Evolutionary conservation across 768 basidiomycete genomes (phyloP), one percentile per base, ranked within the genome.

Genomic region (Hygrocybe punicea): DNA sequence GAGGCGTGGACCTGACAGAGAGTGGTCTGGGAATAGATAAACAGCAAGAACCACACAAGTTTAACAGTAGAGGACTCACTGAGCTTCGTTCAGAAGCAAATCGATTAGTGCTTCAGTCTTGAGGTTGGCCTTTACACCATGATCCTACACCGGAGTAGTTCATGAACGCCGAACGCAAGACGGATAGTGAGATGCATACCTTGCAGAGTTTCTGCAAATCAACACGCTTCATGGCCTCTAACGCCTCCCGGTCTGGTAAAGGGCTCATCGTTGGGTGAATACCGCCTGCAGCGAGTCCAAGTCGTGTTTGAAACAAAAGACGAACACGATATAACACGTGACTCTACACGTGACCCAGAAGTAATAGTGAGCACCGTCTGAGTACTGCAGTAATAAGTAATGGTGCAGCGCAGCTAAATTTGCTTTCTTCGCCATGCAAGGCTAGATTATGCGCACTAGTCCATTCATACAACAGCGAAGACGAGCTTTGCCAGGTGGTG

Each of bases 91-190:
- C 13, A 89, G 73, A 24, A 92, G 73, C 16, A 89, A 76, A 66
- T 90, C 86, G 64, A 92, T 89, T 60, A 92, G 75, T 47, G 83
- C 84, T 64, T 90, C 87, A 21, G 87, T 82, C 75, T 89, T 91
- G 66, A 91, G 80, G 71, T 91, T 91, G 45, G 90, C 90, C 71
- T 82, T 88, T 59, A 92, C 82, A 57, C 89, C 88, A 65, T 86
- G 84, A 63, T 90, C 87, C 89, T 92, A 54, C 24, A 47, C 17
- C 21, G 45, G 21, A 47, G n/a, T 47, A 48, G 49, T 47, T 62
- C 65, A 54, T 64, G 58, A 55, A 54, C 34, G 55, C 4, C 29
- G 4, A 49, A 16, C 44, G 42, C 42, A 39, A n/a, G n/a, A 11
- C 17, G 57, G 48, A 37, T 21, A 34, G 9, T 29, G 37, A 19